A percentile compares a stretch with the other conserved stretches of the same genome.
Conservation (phyloP, 1,139 yeast genomes). For the Taphrina populina region DNA sequence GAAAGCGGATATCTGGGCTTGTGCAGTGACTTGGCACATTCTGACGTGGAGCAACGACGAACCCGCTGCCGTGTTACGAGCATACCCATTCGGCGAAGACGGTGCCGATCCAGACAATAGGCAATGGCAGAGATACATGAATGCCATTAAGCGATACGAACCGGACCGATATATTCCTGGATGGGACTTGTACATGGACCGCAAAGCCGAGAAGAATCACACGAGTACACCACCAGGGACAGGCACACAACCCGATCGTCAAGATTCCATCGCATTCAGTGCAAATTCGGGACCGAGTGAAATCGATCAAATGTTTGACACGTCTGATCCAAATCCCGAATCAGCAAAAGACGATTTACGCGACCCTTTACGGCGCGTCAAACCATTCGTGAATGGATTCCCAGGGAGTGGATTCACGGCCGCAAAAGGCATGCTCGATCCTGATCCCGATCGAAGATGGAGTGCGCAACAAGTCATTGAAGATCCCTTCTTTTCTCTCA, state of each 20-base stretch:
- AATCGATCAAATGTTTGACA: conserved; percentile 8
- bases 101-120: conserved; percentile 41
- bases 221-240: conserved; percentile 14
- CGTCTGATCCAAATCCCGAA: conserved; percentile 5
- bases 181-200: conserved; percentile 27
- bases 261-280: conserved; percentile 11
- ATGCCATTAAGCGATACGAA: conserved; percentile 36
- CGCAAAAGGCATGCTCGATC: conserved; percentile 40
- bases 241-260: conserved; percentile 11
- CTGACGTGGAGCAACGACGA: conserved; percentile 54
- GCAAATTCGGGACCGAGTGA: conserved; percentile 14
- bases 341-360: conserved; percentile 15
- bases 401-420: conserved; percentile 32
- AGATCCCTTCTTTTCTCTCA: conserved; percentile 37
- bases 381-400: conserved; percentile 19
- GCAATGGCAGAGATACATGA: conserved; percentile 39
- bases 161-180: conserved; percentile 35
- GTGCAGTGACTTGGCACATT: conserved; percentile 79
- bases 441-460: conserved; percentile 40
- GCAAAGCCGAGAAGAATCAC: conserved; percentile 17
- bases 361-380: conserved; percentile 17
- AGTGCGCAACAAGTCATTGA: conserved; percentile 38
- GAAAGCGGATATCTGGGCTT: conserved; percentile 83
- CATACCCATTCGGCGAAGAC: conserved; percentile 44
- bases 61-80: conserved; percentile 41